phyloP scores from a whole-genome alignment of 2,329 filamentous ascomycete genomes.

The Plectosphaerella plurivora region DNA sequence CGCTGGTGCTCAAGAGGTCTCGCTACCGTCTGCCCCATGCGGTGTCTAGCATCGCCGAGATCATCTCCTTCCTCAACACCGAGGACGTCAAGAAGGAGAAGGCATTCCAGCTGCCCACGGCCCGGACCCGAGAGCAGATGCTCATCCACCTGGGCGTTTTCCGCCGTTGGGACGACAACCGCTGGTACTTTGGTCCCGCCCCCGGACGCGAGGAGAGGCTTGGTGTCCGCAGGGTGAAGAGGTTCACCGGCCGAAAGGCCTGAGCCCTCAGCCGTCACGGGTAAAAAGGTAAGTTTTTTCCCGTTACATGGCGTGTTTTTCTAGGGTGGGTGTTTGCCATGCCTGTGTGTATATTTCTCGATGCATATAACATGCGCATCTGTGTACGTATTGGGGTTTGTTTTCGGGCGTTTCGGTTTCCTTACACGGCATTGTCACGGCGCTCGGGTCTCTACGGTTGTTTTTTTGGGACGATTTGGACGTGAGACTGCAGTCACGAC shows the following conservation, averaged over 20 bases:
- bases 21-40: slow-evolving; percentile 67
- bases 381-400: too few species aligned
- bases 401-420: too few species aligned
- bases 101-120: slow-evolving; percentile 64
- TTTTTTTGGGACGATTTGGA: too few species aligned
- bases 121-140: slow-evolving; percentile 53
- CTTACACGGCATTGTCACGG: too few species aligned
- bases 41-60: slow-evolving; percentile 67
- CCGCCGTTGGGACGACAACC: slow-evolving; percentile 39
- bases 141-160: slow-evolving; percentile 61
- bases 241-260: slow-evolving; percentile 34
- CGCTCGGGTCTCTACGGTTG: too few species aligned
- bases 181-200: slow-evolving; percentile 46
- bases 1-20: slow-evolving; percentile 56
- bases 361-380: too few species aligned
- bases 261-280: neutral
- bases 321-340: too few species aligned
- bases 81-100: slow-evolving; percentile 68
- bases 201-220: slow-evolving; percentile 33
- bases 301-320: too few species aligned
- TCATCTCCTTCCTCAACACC: slow-evolving; percentile 72
- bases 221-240: slow-evolving; percentile 38
- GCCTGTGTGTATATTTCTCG: too few species aligned
- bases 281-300: too few species aligned
- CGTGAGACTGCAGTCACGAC: too few species aligned